phyloP scores from a whole-genome alignment of 768 basidiomycete genomes.

The Xerocomellus chrysenteron region DNA sequence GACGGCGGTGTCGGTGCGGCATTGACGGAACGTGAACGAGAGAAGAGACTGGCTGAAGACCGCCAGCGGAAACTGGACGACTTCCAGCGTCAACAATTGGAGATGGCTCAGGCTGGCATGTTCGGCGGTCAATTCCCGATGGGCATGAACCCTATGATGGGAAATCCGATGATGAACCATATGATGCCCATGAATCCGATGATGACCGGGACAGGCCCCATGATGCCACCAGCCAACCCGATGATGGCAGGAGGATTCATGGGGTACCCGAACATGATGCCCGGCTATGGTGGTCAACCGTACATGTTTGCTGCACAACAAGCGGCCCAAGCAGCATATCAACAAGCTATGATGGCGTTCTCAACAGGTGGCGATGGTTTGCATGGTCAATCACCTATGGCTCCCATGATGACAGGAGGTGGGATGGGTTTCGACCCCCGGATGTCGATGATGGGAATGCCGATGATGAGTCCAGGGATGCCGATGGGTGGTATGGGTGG shows the following conservation, averaged over 20 bases:
- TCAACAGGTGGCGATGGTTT: slow-evolving; percentile 69
- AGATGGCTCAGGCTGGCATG: slow-evolving; percentile 85
- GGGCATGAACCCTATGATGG: slow-evolving; percentile 70
- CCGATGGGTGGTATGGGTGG: slow-evolving; percentile 45
- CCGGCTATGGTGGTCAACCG: slow-evolving; percentile 56
- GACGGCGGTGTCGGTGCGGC: slow-evolving; percentile 95
- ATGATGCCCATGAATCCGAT: slow-evolving; percentile 56
- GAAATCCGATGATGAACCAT: slow-evolving; percentile 54
- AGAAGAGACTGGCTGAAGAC: slow-evolving; percentile 88
- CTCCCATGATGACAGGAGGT: slow-evolving; percentile 58
- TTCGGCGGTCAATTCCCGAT: slow-evolving; percentile 50
- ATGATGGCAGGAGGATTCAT: slow-evolving; percentile 54
- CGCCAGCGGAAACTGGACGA: slow-evolving; percentile 92
- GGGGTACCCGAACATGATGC: slow-evolving; percentile 43
- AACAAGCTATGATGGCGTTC: slow-evolving; percentile 84
- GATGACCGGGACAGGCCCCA: slow-evolving; percentile 54
- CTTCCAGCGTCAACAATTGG: slow-evolving; percentile 82
- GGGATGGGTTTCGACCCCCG: slow-evolving; percentile 66
- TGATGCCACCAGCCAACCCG: slow-evolving; percentile 49
- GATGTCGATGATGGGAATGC: slow-evolving; percentile 81
- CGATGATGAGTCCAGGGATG: slow-evolving; percentile 55
- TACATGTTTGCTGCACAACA: slow-evolving; percentile 87
- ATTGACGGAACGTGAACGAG: slow-evolving; percentile 92
- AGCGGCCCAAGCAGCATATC: slow-evolving; percentile 79
- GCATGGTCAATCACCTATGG: slow-evolving; percentile 37